phyloP scores from a whole-genome alignment of 805 yeast genomes.

The Candida arabinofermentans region DNA sequence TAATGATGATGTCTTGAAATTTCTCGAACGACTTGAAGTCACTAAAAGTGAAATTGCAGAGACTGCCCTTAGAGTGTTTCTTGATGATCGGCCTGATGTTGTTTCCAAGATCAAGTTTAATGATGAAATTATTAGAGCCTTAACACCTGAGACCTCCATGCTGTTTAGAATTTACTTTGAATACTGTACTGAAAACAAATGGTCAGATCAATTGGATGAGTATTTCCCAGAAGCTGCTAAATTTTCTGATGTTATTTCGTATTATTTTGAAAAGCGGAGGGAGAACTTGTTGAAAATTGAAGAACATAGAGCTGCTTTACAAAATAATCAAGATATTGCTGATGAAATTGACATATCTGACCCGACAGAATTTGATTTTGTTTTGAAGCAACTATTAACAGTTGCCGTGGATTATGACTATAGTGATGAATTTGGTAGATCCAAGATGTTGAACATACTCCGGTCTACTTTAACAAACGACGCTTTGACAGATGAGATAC shows the following conservation, averaged over 20 bases:
- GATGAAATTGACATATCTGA: constrained; percentile 36
- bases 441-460: constrained; percentile 61
- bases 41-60: constrained; percentile 65
- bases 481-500: constrained; percentile 48
- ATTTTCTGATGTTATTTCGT: constrained; percentile 55
- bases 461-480: constrained; percentile 59
- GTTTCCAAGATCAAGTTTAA: constrained; percentile 55
- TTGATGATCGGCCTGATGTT: constrained; percentile 60
- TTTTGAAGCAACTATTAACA: constrained; percentile 66
- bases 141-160: constrained; percentile 74
- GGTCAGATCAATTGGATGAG: constrained; percentile 54
- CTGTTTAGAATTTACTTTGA: constrained; percentile 63
- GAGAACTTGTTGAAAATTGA: constrained; percentile 23
- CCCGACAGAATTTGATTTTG: constrained; percentile 60
- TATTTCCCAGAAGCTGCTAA: constrained; percentile 77
- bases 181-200: constrained; percentile 53
- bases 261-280: constrained; percentile 50
- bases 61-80: constrained; percentile 58
- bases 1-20: constrained; percentile 65
- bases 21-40: constrained; percentile 70
- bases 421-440: constrained; percentile 86
- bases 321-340: constrained; percentile 14
- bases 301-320: constrained; percentile 17
- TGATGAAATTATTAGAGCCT: constrained; percentile 61
- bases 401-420: constrained; percentile 74